Base-by-base conservation (phyloP, 306 rosid genomes). In the Datisca glomerata region DNA sequence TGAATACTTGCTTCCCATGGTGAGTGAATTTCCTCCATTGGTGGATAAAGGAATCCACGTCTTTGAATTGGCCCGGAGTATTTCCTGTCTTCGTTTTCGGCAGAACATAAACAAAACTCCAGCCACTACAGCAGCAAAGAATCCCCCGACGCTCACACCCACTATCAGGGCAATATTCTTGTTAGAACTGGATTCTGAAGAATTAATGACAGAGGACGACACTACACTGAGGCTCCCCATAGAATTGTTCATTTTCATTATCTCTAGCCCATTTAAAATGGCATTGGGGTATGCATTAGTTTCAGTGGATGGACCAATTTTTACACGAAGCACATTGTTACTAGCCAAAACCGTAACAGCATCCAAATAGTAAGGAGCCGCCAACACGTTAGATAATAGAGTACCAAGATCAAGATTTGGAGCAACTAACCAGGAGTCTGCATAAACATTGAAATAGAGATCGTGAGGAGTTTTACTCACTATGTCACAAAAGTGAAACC, bases 231-330 rank as follows among this genome's bases (percentile, higher is more conserved):
- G 89, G 59, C 87, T 74, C 41, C 85, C 78, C 49, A n/a, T 47
- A 37, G 97, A 64, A 43, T 79, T 77, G 74, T 66, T 83, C 73
- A 87, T 65, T 72, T 87, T 87, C 93, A 87, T 67, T 45, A 87
- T 72, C 78, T 87, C 97, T 43, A 87, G 70, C 27, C 97, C 97
- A 74, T 87, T 87, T 39, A 87, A 59, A 54, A 87, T 87, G 39
- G 85, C 97, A 55, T 77, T 74, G 18, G 97, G 94, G 47, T 60
- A 66, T 35, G 1, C 44, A 37, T 33, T 48, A 13, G 49, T 34
- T 27, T 65, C 0, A 32, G 61, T 1, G 32, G 89, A 56, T 17
- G 93, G 89, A 47, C 97, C 94, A 47, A 87, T 57, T 54, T 93
- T 79, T 11, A 87, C 73, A 29, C 16, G 60, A 40, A 87, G 45